These are phyloP conservation scores for Arthromyces matolae DNA, from an alignment of 768 basidiomycete species.

Conservation along the genomic window DNA sequence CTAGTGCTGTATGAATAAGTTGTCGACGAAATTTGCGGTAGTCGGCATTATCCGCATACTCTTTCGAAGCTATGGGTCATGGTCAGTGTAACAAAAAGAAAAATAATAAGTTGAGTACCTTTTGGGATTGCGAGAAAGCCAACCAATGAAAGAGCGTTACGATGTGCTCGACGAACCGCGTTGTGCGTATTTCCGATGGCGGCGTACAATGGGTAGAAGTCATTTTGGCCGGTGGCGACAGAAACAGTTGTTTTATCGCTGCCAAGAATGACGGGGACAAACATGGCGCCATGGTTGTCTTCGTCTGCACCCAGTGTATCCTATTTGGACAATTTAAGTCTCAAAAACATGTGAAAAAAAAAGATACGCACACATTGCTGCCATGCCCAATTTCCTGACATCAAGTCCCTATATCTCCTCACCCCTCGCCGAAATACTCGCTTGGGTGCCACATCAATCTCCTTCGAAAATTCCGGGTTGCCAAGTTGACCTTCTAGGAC, in stretches of 20 bases:
- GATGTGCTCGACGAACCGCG: constrained; percentile 27
- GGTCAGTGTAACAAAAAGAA: neutral
- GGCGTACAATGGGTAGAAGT: no score
- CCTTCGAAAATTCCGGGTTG: no score
- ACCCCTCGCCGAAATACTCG: no score
- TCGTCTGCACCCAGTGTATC: constrained; percentile 21
- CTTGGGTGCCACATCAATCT: no score
- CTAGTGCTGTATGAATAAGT: neutral
- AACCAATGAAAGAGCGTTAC: constrained; percentile 20
- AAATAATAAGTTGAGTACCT: constrained; percentile 5
- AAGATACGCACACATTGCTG: neutral
- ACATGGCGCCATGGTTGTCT: constrained; percentile 24
- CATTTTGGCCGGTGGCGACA: constrained; percentile 34
- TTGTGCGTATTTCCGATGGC: constrained; percentile 32
- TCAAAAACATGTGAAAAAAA: neutral
- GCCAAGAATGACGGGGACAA: constrained; percentile 32
- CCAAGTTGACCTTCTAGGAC: no score
- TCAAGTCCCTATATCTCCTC: neutral
- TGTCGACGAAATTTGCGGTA: no score
- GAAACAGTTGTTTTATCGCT: constrained; percentile 38
- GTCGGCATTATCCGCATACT: no score
- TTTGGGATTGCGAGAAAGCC: constrained; percentile 12
- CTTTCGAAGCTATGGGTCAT: no score
- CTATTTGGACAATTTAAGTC: no score
- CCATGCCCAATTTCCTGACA: no score